These are phyloP conservation scores for Hebeloma cylindrosporum DNA, from an alignment of 768 basidiomycete species.

Conservation along the genomic window DNA sequence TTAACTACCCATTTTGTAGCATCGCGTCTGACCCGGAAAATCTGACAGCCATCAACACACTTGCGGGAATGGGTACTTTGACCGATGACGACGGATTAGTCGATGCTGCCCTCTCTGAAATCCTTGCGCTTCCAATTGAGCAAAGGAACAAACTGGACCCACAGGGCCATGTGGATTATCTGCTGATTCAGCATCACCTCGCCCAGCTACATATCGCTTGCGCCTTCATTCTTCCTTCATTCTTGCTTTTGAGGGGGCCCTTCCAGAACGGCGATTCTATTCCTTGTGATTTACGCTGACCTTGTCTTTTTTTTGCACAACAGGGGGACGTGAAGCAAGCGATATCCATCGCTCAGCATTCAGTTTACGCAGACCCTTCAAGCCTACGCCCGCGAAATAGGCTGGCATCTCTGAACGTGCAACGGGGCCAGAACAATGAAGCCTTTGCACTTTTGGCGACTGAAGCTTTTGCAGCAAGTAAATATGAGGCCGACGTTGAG, in stretches of 20 bases:
- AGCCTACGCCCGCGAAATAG: constrained; percentile 44
- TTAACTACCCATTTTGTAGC: constrained; percentile 38
- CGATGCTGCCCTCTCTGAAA: constrained; percentile 84
- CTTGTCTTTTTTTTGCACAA: constrained; percentile 1
- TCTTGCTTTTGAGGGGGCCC: neutral
- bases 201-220: constrained; percentile 50
- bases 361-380: constrained; percentile 55
- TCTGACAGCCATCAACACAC: constrained; percentile 73
- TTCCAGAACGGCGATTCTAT: no score
- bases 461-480: constrained; percentile 7
- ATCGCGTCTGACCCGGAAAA: constrained; percentile 79
- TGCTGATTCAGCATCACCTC: constrained; percentile 72
- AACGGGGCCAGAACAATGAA: constrained; percentile 38
- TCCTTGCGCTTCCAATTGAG: constrained; percentile 67
- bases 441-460: constrained; percentile 19
- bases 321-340: constrained; percentile 40
- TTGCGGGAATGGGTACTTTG: constrained; percentile 89
- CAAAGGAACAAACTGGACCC: constrained; percentile 68
- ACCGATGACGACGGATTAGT: constrained; percentile 76
- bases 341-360: constrained; percentile 52
- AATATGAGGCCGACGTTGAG: constrained; percentile 29
- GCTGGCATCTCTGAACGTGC: constrained; percentile 56
- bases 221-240: neutral
- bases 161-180: constrained; percentile 62
- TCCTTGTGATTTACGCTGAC: constrained; percentile 1